Evolutionary conservation across 2,329 filamentous ascomycete species (phyloP).

Genomic region (Paecilomyces sp.): DNA sequence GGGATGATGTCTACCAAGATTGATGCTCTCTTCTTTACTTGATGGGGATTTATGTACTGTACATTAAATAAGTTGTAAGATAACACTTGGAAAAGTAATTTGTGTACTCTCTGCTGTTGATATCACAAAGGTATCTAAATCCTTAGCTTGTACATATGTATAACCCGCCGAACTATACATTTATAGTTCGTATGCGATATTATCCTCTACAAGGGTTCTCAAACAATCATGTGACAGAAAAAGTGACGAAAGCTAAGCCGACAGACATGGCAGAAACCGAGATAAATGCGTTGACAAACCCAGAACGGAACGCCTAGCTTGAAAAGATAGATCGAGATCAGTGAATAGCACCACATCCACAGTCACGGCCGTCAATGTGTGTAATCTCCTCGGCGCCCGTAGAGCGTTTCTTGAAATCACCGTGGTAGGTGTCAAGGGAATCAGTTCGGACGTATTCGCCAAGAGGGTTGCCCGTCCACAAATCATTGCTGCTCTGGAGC

Average conservation of each 20-base stretch:
- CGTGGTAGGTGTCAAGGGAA: slow-evolving; percentile 37
- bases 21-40: background rate
- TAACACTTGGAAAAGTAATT: background rate
- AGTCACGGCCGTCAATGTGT: slow-evolving; percentile 11
- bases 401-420: slow-evolving; percentile 35
- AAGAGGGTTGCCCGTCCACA: slow-evolving; percentile 36
- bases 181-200: too few species aligned
- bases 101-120: too few species aligned
- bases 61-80: background rate
- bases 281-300: background rate
- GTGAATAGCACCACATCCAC: slow-evolving; percentile 22
- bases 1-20: too few species aligned
- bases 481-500: slow-evolving; percentile 41
- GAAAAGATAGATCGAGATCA: slow-evolving; percentile 4
- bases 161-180: too few species aligned
- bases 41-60: background rate
- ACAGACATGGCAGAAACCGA: background rate
- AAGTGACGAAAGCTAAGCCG: background rate
- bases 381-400: slow-evolving; percentile 1
- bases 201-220: background rate
- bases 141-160: too few species aligned
- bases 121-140: too few species aligned
- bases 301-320: background rate
- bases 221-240: background rate
- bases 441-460: slow-evolving; percentile 30